Conservation (phyloP, 805 yeast genomes). For the Candida jianshihensis region DNA sequence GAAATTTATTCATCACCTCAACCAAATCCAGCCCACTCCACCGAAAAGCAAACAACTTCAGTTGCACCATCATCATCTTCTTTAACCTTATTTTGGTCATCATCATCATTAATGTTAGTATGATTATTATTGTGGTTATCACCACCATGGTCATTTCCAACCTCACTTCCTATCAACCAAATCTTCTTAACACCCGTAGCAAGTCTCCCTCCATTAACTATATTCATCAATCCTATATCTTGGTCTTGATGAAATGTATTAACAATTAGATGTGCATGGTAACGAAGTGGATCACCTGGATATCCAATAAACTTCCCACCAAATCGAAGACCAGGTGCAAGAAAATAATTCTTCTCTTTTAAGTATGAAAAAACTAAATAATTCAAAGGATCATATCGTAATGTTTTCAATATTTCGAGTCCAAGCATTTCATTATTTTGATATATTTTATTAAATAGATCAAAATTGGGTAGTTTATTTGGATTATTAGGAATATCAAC, state of each 20-base stretch:
- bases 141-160: slow-evolving; percentile 32
- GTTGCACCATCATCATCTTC: slow-evolving; percentile 16
- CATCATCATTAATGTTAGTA: slow-evolving; percentile 24
- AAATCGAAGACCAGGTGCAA: slow-evolving; percentile 84
- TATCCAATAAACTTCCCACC: slow-evolving; percentile 88
- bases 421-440: slow-evolving; percentile 11
- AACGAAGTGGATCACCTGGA: slow-evolving; percentile 91
- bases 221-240: slow-evolving; percentile 46
- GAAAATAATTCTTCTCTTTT: slow-evolving; percentile 35
- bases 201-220: slow-evolving; percentile 82
- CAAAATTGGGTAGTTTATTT: slow-evolving; percentile 7
- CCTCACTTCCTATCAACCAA: slow-evolving; percentile 51
- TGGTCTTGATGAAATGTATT: slow-evolving; percentile 42
- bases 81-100: slow-evolving; percentile 13
- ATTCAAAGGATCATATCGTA: slow-evolving; percentile 2
- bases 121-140: slow-evolving; percentile 20
- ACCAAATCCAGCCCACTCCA: slow-evolving; percentile 98
- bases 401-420: slow-evolving; percentile 2
- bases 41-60: slow-evolving; percentile 49
- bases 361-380: slow-evolving; percentile 11
- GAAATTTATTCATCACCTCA: no score
- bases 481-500: slow-evolving; percentile 16
- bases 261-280: slow-evolving; percentile 80
- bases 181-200: slow-evolving; percentile 90
- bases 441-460: slow-evolving; percentile 8